phyloP scores from a whole-genome alignment of 306 rosid genomes.

The Lupinus albus region DNA sequence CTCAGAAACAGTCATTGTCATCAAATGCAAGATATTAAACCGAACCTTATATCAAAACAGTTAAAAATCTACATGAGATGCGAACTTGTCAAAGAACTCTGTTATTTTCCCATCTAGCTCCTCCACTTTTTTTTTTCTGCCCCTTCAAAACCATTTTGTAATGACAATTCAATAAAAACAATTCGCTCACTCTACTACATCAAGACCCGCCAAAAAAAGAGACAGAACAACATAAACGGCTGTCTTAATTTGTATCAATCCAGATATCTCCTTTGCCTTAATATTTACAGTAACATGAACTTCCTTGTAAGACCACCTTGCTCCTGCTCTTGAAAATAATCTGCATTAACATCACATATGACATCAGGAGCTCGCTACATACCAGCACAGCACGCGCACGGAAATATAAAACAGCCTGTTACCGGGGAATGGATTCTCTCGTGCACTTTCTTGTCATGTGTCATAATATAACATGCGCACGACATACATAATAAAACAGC shows the following conservation, averaged over 20 bases:
- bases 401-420: too few relatives aligned
- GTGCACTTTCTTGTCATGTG: too few relatives aligned
- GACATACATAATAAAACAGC: too few relatives aligned
- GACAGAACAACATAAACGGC: slow-evolving; percentile 26
- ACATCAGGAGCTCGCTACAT: not conserved
- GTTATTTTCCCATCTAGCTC: slow-evolving; percentile 22
- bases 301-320: slow-evolving; percentile 8
- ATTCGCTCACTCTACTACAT: slow-evolving; percentile 37
- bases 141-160: slow-evolving; percentile 24
- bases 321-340: slow-evolving; percentile 38
- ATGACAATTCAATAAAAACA: slow-evolving; percentile 34
- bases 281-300: slow-evolving; percentile 50
- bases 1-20: not conserved
- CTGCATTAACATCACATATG: slow-evolving; percentile 43
- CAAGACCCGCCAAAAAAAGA: slow-evolving; percentile 38
- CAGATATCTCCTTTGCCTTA: slow-evolving; percentile 40
- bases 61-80: slow-evolving; percentile 17
- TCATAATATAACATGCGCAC: too few relatives aligned
- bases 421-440: too few relatives aligned
- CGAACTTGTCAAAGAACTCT: slow-evolving; percentile 14
- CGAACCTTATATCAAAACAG: not conserved
- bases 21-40: not conserved
- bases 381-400: too few relatives aligned
- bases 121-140: not conserved
- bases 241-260: slow-evolving; percentile 43